Evolutionary conservation across 257 asterid species (phyloP), one percentile per base, ranked within the genome.

Genomic region (Eustoma russellianum): DNA sequence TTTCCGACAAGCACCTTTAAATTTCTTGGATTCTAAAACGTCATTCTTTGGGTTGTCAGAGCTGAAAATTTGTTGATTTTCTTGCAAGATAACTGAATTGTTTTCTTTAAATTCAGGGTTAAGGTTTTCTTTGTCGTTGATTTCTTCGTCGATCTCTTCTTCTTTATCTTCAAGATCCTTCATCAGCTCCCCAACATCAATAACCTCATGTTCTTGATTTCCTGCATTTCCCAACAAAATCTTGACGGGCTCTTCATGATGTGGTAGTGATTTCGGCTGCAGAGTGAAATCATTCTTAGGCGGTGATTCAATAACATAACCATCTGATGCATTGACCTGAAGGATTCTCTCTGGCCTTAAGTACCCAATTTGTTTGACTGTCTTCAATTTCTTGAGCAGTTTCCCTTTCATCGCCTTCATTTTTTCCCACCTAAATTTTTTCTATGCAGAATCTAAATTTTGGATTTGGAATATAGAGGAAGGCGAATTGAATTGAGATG

Each of bases 361-460:
- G 58, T 82, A 81, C 54, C 88, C 90, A 17, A 88, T 83, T 10
- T 86, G 8, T 57, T 92, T 92, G 44, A 92, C 63, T 9, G 98
- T 88, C 75, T 77, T 78, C 65, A 92, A 62, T 57, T 81, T 88
- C 80, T 83, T 92, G 43, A 92, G 57, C 5, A 88, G 72, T 74
- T 83, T 92, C 14, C 97, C 95, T 66, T 85, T 92, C 75, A 92
- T 74, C 41, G 72, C 71, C 73, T 71, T 85, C 97, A 88, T 92
- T 18, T 17, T 45, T 33, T 7, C 10, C 19, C 47, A 15, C 41
- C 12, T 7, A 16, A 2, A 12, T 33, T 7, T 9, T 19, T 16
- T 7, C n/a, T n/a, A n/a, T n/a, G n/a, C n/a, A n/a, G 17, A 49
- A 45, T 56, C 12, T 17, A 49, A 24, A 24, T 24, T 24, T 48